Evolutionary conservation across 148 eudicot genomes (phyloP).

Genomic region (Fagopyrum homotropicum): DNA sequence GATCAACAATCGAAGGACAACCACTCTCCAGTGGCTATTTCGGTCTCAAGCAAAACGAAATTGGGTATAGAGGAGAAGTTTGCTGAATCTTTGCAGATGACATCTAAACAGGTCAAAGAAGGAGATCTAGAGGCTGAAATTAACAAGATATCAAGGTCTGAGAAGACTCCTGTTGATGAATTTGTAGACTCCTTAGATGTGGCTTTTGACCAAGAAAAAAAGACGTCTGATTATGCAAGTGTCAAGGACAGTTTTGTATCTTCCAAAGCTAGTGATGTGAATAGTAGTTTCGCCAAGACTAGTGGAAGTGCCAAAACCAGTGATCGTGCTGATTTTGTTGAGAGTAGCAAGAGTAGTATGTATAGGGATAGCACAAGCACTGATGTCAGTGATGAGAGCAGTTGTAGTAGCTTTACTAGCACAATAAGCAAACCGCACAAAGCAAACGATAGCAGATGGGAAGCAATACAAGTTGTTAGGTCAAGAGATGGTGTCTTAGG

Average conservation of each 20-base stretch:
- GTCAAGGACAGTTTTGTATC: slow-evolving; percentile 22
- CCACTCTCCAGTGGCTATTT: slow-evolving; percentile 13
- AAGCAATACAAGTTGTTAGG: slow-evolving; percentile 78
- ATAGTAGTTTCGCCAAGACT: slow-evolving; percentile 49
- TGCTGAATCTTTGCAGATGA: slow-evolving; percentile 18
- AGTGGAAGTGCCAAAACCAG: slow-evolving; percentile 71
- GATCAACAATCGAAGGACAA: not conserved
- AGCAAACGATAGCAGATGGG: slow-evolving; percentile 79
- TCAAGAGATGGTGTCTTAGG: slow-evolving; percentile 64
- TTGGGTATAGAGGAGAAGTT: slow-evolving; percentile 18
- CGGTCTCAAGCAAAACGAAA: slow-evolving; percentile 19
- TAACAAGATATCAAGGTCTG: not conserved
- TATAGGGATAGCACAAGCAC: slow-evolving; percentile 74
- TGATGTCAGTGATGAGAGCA: slow-evolving; percentile 74
- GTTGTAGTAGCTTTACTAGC: slow-evolving; percentile 82
- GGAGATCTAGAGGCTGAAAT: slow-evolving; percentile 8
- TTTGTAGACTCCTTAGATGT: slow-evolving; percentile 23
- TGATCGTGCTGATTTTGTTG: slow-evolving; percentile 51
- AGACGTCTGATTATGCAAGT: slow-evolving; percentile 33
- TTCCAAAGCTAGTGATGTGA: slow-evolving; percentile 52
- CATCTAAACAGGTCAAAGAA: slow-evolving; percentile 13
- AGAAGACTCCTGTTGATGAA: slow-evolving; percentile 16
- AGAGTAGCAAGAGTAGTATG: slow-evolving; percentile 72
- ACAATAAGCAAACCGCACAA: slow-evolving; percentile 77
- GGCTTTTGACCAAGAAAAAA: slow-evolving; percentile 37